These are phyloP conservation scores for Cercospora zeina DNA, from an alignment of 2,329 filamentous ascomycete species.

Conservation along the genomic window DNA sequence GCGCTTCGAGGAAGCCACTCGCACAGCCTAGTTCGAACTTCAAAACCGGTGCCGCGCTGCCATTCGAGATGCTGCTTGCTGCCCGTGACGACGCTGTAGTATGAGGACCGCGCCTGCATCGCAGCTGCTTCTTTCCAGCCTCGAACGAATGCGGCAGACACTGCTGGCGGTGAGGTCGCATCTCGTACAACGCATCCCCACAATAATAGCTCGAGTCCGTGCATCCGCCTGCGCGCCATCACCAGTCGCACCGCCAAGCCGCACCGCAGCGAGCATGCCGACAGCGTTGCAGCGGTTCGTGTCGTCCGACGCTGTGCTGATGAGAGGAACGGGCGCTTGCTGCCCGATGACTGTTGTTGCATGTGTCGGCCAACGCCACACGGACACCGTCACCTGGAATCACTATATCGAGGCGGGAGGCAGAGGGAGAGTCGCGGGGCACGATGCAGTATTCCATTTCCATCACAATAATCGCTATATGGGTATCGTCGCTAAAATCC, in stretches of 20 bases:
- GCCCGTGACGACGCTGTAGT: constrained; percentile 11
- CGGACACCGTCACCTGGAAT: not conserved
- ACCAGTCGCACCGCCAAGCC: constrained; percentile 27
- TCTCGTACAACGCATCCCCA: constrained; percentile 19
- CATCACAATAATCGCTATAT: constrained; percentile 18
- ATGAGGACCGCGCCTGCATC: too few relatives aligned
- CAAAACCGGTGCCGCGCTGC: constrained; percentile 3
- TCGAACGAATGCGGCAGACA: too few relatives aligned
- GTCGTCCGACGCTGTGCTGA: constrained; percentile 18
- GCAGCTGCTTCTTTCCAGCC: not conserved
- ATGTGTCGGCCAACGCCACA: not conserved
- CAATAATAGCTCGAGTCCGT: too few relatives aligned
- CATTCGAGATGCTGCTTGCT: constrained; percentile 2
- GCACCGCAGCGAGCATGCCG: constrained; percentile 21
- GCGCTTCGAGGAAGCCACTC: constrained; percentile 17
- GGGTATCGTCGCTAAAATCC: constrained; percentile 18
- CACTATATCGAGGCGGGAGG: not conserved
- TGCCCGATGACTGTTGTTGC: not conserved
- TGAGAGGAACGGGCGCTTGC: not conserved
- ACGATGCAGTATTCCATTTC: constrained; percentile 5
- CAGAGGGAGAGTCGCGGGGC: not conserved
- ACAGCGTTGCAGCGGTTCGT: constrained; percentile 29
- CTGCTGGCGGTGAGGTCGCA: constrained; percentile 20
- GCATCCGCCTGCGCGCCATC: constrained; percentile 25
- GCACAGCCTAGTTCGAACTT: constrained; percentile 9